These are phyloP conservation scores for Pseudognaphalium luteoalbum DNA, from an alignment of 129 eudicot genomes.

Conservation along the genomic window DNA sequence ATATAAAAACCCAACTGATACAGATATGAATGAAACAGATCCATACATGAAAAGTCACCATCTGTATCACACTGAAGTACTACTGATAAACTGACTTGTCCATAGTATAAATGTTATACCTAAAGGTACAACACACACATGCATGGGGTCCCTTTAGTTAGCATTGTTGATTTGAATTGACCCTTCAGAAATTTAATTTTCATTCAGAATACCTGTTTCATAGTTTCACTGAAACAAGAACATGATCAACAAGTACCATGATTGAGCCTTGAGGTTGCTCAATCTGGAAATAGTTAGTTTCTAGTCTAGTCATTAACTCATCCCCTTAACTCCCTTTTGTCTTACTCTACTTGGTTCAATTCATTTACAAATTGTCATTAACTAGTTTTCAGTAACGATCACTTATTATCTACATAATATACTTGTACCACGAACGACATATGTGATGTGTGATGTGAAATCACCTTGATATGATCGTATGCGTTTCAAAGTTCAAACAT, in stretches of 20 bases:
- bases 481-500: no score
- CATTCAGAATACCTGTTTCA: slow-evolving; percentile 21
- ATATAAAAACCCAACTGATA: not conserved
- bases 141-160: slow-evolving; percentile 28
- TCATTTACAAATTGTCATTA: not conserved
- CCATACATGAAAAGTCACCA: slow-evolving; percentile 29
- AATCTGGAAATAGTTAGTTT: slow-evolving; percentile 27
- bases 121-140: slow-evolving; percentile 33
- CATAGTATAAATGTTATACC: slow-evolving; percentile 29
- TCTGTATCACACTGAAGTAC: slow-evolving; percentile 29
- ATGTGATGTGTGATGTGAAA: no score
- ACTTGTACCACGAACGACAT: no score
- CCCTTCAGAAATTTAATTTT: slow-evolving; percentile 16
- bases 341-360: not conserved
- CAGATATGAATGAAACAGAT: slow-evolving; percentile 23
- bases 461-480: no score
- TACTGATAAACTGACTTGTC: slow-evolving; percentile 28
- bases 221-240: slow-evolving; percentile 30
- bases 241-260: slow-evolving; percentile 22
- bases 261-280: slow-evolving; percentile 32
- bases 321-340: slow-evolving; percentile 16
- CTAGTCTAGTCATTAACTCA: slow-evolving; percentile 27
- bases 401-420: no score
- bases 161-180: slow-evolving; percentile 26
- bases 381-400: not conserved